Evolutionary conservation across 2,329 filamentous ascomycete species (phyloP).

Genomic region (Stachybotrys chlorohalonatus): DNA sequence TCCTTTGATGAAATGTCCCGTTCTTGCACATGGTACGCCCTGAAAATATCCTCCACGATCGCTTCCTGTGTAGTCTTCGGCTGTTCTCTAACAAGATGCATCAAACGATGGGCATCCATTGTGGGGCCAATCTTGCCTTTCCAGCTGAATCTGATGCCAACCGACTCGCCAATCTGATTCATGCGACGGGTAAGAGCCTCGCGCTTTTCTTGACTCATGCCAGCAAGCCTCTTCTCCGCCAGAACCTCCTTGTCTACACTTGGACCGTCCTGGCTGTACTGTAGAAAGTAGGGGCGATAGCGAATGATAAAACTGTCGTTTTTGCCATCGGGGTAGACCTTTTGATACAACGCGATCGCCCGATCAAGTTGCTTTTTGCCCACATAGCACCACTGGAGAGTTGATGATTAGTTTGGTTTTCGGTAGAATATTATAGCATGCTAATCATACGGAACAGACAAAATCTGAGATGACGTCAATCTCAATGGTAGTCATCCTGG

Average conservation of each 20-base stretch:
- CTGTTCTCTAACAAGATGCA: conserved; percentile 12
- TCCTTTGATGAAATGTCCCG: conserved; percentile 17
- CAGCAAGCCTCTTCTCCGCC: conserved; percentile 10
- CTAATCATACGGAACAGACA: conserved; percentile 17
- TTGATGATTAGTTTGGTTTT: not conserved
- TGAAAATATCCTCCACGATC: conserved; percentile 17
- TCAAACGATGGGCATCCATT: conserved; percentile 21
- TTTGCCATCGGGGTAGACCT: conserved; percentile 26
- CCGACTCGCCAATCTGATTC: conserved; percentile 15
- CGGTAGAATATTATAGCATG: not conserved
- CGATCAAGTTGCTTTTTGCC: conserved; percentile 25
- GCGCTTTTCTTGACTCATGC: conserved; percentile 15
- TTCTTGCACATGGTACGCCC: conserved; percentile 19
- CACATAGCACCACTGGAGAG: conserved; percentile 27
- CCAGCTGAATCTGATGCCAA: conserved; percentile 23
- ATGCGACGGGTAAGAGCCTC: conserved; percentile 15
- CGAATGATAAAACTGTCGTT: conserved; percentile 22
- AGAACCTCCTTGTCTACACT: conserved; percentile 14
- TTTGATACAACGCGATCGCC: conserved; percentile 27
- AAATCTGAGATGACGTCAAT: conserved; percentile 20
- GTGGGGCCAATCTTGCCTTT: conserved; percentile 24
- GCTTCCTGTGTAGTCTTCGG: conserved; percentile 5
- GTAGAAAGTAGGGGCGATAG: conserved; percentile 29
- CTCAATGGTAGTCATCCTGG: conserved; percentile 5
- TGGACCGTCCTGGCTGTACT: conserved; percentile 12